phyloP scores from a whole-genome alignment of 164 flowering plant genomes.

The Sextonia rubra region DNA sequence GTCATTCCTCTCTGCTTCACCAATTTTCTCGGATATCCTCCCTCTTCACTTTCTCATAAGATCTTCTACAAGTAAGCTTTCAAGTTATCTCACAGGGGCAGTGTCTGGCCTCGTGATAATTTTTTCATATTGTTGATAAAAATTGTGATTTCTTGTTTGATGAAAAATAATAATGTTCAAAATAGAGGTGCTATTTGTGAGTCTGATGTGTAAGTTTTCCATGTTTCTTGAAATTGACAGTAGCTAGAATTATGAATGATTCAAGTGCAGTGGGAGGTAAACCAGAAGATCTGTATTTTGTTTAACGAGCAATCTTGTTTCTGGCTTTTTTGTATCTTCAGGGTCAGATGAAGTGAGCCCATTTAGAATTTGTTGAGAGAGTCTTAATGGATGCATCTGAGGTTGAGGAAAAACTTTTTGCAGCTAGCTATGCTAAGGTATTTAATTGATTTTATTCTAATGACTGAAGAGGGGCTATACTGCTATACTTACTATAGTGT shows the following conservation, averaged over 20 bases:
- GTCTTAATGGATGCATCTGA: conserved; percentile 66
- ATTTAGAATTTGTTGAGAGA: conserved; percentile 8
- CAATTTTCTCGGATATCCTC: too few relatives aligned
- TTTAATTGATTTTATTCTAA: not conserved
- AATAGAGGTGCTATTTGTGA: not conserved
- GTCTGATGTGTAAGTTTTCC: not conserved
- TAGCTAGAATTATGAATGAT: not conserved
- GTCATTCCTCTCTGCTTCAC: too few relatives aligned
- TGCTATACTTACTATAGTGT: not conserved
- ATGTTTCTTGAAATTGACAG: not conserved
- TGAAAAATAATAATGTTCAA: too few relatives aligned
- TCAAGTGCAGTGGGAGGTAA: not conserved
- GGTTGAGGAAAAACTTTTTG: conserved; percentile 80
- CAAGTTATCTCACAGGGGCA: too few relatives aligned
- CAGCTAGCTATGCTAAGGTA: conserved; percentile 93
- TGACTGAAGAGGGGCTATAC: not conserved
- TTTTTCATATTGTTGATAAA: too few relatives aligned
- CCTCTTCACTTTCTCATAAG: too few relatives aligned
- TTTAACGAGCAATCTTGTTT: not conserved
- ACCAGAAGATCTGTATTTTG: too few relatives aligned
- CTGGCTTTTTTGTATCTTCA: conserved; percentile 2
- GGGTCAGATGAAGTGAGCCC: conserved; percentile 21
- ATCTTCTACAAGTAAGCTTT: too few relatives aligned
- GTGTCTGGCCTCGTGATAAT: too few relatives aligned
- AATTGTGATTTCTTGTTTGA: too few relatives aligned